Evolutionary conservation across 2,329 filamentous ascomycete genomes (phyloP).

Genomic region (Trichoderma lentiforme): DNA sequence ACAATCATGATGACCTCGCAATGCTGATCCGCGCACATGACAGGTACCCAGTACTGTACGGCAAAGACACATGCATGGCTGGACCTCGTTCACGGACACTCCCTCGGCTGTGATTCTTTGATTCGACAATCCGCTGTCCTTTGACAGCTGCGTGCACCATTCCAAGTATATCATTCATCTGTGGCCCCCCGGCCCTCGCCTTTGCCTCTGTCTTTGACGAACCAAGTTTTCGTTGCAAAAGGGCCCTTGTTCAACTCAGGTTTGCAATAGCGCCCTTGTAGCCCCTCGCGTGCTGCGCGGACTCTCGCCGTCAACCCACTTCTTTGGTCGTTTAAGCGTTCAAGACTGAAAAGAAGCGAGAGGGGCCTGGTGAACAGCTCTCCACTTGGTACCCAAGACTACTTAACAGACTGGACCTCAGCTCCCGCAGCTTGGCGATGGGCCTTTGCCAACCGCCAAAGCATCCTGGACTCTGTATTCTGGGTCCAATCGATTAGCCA

Average conservation of each 20-base stretch:
- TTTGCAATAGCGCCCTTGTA: constrained; percentile 8
- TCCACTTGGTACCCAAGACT: constrained; percentile 7
- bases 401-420: background rate
- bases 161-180: background rate
- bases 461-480: constrained; percentile 8
- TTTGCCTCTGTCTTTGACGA: background rate
- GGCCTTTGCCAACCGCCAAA: constrained; percentile 11
- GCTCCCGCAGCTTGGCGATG: constrained; percentile 12
- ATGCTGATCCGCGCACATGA: constrained; percentile 9
- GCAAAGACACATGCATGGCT: background rate
- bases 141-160: background rate
- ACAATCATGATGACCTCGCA: background rate
- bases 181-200: background rate
- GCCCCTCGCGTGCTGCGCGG: background rate
- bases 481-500: constrained; percentile 17
- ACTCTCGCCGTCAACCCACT: constrained; percentile 1
- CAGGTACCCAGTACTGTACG: constrained; percentile 3
- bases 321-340: constrained; percentile 10
- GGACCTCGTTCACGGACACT: background rate
- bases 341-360: constrained; percentile 10
- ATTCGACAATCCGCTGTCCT: background rate
- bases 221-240: background rate
- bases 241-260: background rate
- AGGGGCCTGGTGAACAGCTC: background rate
- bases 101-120: constrained; percentile 16